phyloP scores from a whole-genome alignment of 2,329 filamentous ascomycete species.

The Venturia effusa region DNA sequence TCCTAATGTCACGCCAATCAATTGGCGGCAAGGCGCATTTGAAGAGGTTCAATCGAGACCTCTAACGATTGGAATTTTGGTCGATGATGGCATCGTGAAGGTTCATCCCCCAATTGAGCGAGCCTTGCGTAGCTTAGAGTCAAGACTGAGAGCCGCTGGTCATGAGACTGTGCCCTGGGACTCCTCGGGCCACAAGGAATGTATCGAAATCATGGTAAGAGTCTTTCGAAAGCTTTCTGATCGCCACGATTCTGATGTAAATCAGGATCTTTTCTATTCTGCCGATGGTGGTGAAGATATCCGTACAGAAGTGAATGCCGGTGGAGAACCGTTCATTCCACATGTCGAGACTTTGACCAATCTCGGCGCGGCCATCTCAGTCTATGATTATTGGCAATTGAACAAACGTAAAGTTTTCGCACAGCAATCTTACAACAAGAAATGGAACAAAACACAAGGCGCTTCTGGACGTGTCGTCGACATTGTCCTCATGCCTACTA shows the following conservation, averaged over 20 bases:
- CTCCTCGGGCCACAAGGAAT: conserved; percentile 41
- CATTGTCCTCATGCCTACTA: conserved; percentile 36
- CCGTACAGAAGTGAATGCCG: conserved; percentile 39
- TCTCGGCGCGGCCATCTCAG: conserved; percentile 42
- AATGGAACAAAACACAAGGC: conserved; percentile 37
- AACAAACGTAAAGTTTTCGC: conserved; percentile 45
- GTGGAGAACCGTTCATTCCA: conserved; percentile 49
- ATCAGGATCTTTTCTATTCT: conserved; percentile 32
- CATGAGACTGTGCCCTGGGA: conserved; percentile 48
- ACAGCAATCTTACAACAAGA: conserved; percentile 47
- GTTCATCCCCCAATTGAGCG: conserved; percentile 14
- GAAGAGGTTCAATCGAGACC: conserved; percentile 28
- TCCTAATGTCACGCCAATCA: conserved; percentile 35
- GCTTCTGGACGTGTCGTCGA: conserved; percentile 40
- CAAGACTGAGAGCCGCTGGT: conserved; percentile 38
- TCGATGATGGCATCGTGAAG: conserved; percentile 16
- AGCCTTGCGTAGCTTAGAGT: conserved; percentile 33
- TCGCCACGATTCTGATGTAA: conserved; percentile 7
- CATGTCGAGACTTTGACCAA: conserved; percentile 49
- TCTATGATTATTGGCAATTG: conserved; percentile 58
- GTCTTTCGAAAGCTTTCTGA: conserved; percentile 11
- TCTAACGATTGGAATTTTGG: conserved; percentile 16
- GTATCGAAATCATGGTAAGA: conserved; percentile 37
- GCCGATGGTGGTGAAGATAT: conserved; percentile 50
- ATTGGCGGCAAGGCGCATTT: conserved; percentile 40